These are phyloP conservation scores for Catenaria anguillulae DNA, from an alignment of 371 early-diverging fungal genomes.

Conservation along the genomic window DNA sequence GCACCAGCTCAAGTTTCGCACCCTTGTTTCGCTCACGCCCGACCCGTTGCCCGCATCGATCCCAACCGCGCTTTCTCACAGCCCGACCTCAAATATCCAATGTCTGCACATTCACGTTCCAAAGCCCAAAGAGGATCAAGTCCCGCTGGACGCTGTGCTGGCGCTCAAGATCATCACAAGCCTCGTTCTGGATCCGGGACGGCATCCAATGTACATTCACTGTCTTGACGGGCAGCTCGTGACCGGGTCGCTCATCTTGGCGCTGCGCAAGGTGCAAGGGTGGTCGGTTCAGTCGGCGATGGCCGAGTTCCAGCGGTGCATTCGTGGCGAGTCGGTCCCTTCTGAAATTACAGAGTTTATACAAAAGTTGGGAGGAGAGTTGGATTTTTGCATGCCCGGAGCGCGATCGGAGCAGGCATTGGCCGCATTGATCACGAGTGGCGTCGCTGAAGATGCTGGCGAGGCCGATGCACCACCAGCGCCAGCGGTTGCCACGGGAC, in stretches of 20 bases:
- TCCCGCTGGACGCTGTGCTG: neutral
- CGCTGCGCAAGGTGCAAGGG: constrained; percentile 74
- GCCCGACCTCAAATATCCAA: neutral
- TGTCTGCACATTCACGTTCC: neutral
- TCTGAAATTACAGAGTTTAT: constrained; percentile 82
- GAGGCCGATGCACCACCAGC: neutral
- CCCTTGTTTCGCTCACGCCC: constrained; percentile 76
- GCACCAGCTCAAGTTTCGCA: constrained; percentile 38
- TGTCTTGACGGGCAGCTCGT: constrained; percentile 83
- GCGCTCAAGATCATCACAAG: neutral
- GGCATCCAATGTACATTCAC: constrained; percentile 65
- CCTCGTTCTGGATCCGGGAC: neutral
- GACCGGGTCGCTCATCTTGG: constrained; percentile 67
- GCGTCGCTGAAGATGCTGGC: too few relatives aligned
- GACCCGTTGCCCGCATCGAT: constrained; percentile 23
- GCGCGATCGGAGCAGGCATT: neutral
- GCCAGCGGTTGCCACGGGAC: neutral
- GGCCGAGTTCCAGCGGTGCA: constrained; percentile 47
- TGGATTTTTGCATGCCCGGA: neutral
- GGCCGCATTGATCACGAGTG: too few relatives aligned
- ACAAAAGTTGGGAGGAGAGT: constrained; percentile 47
- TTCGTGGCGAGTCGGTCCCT: constrained; percentile 55
- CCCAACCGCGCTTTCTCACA: too few relatives aligned
- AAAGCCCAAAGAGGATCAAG: neutral
- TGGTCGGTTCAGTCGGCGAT: constrained; percentile 62